A percentile compares a stretch with the other conserved stretches of the same genome.
Conservation (phyloP, 2,329 filamentous ascomycete genomes). For the Didymella glomerata region DNA sequence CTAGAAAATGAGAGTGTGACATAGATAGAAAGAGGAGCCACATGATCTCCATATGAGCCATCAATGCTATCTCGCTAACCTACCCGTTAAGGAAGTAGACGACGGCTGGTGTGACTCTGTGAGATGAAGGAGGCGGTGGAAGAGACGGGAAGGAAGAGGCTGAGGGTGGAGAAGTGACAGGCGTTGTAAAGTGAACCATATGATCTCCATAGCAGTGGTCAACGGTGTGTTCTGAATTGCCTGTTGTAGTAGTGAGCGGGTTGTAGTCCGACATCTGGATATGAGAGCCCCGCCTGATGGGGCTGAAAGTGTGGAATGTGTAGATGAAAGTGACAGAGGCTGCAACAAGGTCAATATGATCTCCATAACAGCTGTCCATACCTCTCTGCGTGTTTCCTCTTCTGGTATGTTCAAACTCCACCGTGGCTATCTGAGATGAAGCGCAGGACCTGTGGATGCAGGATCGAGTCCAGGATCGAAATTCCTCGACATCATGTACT, state of each 20-base stretch:
- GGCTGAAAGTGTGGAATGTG: not conserved
- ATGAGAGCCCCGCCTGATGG: not conserved
- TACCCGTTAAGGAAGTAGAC: conserved; percentile 7
- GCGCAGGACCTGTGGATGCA: conserved; percentile 18
- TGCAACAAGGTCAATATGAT: conserved; percentile 15
- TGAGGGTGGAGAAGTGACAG: conserved; percentile 3
- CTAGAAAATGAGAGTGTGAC: not conserved
- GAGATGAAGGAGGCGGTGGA: not conserved
- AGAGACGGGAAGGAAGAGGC: not conserved
- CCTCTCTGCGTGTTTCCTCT: not conserved
- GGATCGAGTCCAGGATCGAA: conserved; percentile 2
- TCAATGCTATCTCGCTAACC: not conserved
- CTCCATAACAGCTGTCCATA: conserved; percentile 18
- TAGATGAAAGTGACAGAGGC: conserved; percentile 7
- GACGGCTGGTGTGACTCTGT: not conserved
- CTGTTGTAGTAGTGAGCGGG: conserved; percentile 1
- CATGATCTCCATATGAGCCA: conserved; percentile 12
- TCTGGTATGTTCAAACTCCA: conserved; percentile 13
- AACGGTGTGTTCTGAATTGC: not conserved
- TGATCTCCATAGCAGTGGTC: conserved; percentile 18
- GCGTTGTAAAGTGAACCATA: not conserved
- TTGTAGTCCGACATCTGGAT: not conserved
- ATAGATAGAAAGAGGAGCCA: not conserved
- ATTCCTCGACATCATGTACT: conserved; percentile 3
- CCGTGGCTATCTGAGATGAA: conserved; percentile 10